phyloP scores from a whole-genome alignment of 768 basidiomycete genomes.

The Mycena venus region DNA sequence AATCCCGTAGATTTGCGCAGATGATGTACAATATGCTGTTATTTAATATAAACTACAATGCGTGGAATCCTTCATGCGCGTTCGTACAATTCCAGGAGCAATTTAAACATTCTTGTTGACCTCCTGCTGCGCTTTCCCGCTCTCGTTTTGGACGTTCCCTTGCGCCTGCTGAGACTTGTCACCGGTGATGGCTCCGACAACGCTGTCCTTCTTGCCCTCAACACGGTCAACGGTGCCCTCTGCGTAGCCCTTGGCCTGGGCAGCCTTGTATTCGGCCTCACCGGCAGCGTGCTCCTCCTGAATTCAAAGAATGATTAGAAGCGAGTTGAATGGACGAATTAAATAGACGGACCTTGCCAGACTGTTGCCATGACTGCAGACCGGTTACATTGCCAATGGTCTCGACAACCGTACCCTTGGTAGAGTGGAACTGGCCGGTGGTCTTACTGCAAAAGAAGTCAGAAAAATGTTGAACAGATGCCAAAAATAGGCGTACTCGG shows the following conservation, averaged over 20 bases:
- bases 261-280: conserved; percentile 51
- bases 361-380: conserved; percentile 45
- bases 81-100: not conserved
- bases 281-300: conserved; percentile 54
- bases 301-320: not conserved
- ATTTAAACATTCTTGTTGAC: conserved; percentile 23
- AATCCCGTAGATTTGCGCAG: not conserved
- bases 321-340: not conserved
- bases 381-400: conserved; percentile 56
- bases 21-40: not conserved
- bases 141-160: conserved; percentile 64
- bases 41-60: not conserved
- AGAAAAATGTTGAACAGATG: not conserved
- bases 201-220: conserved; percentile 50
- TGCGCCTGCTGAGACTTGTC: conserved; percentile 51
- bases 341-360: conserved; percentile 44
- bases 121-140: conserved; percentile 64
- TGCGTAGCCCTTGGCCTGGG: conserved; percentile 51
- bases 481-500: conserved; percentile 7
- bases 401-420: conserved; percentile 28
- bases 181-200: conserved; percentile 53
- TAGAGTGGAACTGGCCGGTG: conserved; percentile 32
- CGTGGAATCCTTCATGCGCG: not conserved
- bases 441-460: conserved; percentile 15
- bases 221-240: conserved; percentile 53